Evolutionary conservation across 306 rosid species (phyloP).

Genomic region (Vachellia collinsii): DNA sequence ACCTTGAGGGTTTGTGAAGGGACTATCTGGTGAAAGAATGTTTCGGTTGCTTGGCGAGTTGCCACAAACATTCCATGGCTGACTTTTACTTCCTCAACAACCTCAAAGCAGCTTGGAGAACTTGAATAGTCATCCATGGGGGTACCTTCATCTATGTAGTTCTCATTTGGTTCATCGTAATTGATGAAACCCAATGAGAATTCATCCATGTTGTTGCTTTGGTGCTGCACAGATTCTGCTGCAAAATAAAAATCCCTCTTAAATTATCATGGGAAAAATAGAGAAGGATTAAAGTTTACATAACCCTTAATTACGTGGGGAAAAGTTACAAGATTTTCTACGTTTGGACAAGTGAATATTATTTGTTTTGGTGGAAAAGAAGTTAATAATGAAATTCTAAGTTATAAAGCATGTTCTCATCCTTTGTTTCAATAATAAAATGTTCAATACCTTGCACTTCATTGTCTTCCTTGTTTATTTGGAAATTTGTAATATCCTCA

Average conservation of each 20-base stretch:
- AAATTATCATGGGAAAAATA: background rate
- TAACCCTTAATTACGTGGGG: background rate
- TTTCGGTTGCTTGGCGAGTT: constrained; percentile 69
- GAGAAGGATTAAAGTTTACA: background rate
- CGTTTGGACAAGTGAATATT: background rate
- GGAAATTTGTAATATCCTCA: constrained; percentile 64
- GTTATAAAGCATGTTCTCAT: background rate
- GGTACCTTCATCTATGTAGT: constrained; percentile 57
- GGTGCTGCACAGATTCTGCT: constrained; percentile 42
- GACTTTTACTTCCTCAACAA: constrained; percentile 69
- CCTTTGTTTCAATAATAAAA: background rate
- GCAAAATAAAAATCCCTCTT: background rate
- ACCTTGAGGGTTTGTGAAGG: constrained; percentile 84
- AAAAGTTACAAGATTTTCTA: background rate
- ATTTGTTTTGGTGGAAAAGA: background rate
- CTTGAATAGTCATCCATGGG: constrained; percentile 56
- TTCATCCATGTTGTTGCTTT: constrained; percentile 46
- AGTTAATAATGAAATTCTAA: background rate
- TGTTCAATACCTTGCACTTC: constrained; percentile 59
- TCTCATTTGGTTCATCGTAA: constrained; percentile 46
- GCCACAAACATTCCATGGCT: constrained; percentile 82
- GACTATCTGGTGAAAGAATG: constrained; percentile 77
- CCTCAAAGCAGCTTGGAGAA: constrained; percentile 80
- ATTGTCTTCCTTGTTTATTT: constrained; percentile 46
- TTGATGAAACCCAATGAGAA: constrained; percentile 74